Conservation (phyloP, 805 yeast genomes). For the Scheffersomyces spartinae region DNA sequence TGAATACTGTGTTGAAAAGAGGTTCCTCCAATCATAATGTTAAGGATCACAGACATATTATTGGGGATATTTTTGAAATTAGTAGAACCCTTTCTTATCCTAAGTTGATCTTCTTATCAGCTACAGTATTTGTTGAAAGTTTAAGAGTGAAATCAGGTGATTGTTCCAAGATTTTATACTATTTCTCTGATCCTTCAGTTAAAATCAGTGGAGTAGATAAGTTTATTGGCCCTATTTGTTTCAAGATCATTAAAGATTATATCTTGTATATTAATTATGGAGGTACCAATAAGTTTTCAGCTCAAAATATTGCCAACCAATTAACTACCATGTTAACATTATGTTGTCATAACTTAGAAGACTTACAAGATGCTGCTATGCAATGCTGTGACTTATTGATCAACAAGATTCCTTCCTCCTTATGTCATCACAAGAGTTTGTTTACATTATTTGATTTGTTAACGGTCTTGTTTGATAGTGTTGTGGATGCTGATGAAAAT, state of each 20-base stretch:
- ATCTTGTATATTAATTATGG: slow-evolving; percentile 40
- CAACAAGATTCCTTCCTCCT: slow-evolving; percentile 56
- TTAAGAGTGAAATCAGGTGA: slow-evolving; percentile 72
- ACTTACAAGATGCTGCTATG: slow-evolving; percentile 70
- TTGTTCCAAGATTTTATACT: slow-evolving; percentile 64
- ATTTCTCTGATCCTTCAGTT: slow-evolving; percentile 81
- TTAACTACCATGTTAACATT: slow-evolving; percentile 53
- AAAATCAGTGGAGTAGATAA: slow-evolving; percentile 55
- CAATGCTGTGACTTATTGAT: slow-evolving; percentile 65
- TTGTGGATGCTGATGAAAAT: slow-evolving; percentile 72
- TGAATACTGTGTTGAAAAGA: slow-evolving; percentile 81
- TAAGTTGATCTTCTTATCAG: slow-evolving; percentile 77
- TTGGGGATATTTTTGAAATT: slow-evolving; percentile 39
- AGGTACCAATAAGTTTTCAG: slow-evolving; percentile 42
- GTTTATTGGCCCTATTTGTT: slow-evolving; percentile 55
- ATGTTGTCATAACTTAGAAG: slow-evolving; percentile 68
- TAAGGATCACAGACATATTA: slow-evolving; percentile 57
- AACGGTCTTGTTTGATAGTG: slow-evolving; percentile 65
- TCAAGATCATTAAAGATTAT: slow-evolving; percentile 45
- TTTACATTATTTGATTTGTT: slow-evolving; percentile 75
- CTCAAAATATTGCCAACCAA: slow-evolving; percentile 51
- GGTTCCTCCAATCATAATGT: slow-evolving; percentile 79
- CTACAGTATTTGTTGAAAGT: slow-evolving; percentile 68
- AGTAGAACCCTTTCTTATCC: slow-evolving; percentile 53
- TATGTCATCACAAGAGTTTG: slow-evolving; percentile 64